A percentile compares a stretch with the other conserved stretches of the same genome.
Conservation (phyloP, 441 rosid genomes). For the Melastoma candidum region DNA sequence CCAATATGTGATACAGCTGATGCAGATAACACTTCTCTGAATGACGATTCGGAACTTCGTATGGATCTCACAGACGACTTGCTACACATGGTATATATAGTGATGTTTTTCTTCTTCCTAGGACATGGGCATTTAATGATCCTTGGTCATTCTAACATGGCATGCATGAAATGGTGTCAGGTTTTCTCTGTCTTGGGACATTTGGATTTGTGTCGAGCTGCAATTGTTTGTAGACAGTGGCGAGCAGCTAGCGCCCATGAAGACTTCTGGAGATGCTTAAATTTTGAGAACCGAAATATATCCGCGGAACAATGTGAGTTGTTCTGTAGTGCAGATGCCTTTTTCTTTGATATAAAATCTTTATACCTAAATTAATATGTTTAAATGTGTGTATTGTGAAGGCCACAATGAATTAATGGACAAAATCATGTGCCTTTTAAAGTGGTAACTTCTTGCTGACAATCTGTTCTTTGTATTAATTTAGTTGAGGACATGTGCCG, state of each 20-base stretch:
- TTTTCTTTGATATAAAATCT: not conserved
- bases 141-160: not conserved
- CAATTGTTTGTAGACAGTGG: slow-evolving; percentile 95
- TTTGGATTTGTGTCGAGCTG: slow-evolving; percentile 70
- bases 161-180: slow-evolving; percentile 22
- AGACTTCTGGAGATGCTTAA: slow-evolving; percentile 87
- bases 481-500: slow-evolving; percentile 88
- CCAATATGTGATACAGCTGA: slow-evolving; percentile 39
- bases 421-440: too few relatives aligned
- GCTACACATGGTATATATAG: slow-evolving; percentile 66
- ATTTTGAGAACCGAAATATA: slow-evolving; percentile 71
- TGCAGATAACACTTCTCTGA: slow-evolving; percentile 33
- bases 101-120: slow-evolving; percentile 1
- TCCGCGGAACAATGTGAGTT: slow-evolving; percentile 84
- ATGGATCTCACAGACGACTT: slow-evolving; percentile 96
- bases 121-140: slow-evolving; percentile 6
- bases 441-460: too few relatives aligned
- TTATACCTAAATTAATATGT: too few relatives aligned
- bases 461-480: not conserved
- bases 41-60: slow-evolving; percentile 53
- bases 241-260: slow-evolving; percentile 93
- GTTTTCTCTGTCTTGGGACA: slow-evolving; percentile 90
- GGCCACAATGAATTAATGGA: too few relatives aligned
- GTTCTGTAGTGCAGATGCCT: not conserved
- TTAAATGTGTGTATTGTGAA: too few relatives aligned